A percentile compares a stretch with the other conserved stretches of the same genome.
phyloP scores from a whole-genome alignment of 2,329 filamentous ascomycete genomes.

The Stachybotrys chlorohalonatus region DNA sequence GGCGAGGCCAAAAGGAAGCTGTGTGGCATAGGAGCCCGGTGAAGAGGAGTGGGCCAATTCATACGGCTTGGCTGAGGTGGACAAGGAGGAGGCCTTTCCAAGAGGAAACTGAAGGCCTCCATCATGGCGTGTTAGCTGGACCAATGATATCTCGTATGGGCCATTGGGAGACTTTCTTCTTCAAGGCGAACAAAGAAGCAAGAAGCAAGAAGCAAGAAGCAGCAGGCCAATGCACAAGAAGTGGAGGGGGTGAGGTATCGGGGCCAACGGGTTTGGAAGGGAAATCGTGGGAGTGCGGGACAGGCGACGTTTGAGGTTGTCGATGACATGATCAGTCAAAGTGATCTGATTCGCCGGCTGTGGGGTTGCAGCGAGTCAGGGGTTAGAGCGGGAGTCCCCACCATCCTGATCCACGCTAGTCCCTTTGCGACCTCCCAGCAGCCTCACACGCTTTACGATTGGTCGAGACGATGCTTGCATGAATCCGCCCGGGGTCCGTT shows the following conservation, averaged over 20 bases:
- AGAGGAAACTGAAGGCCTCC: background rate
- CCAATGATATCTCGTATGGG: background rate
- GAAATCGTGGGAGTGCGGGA: slow-evolving; percentile 4
- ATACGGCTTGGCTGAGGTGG: background rate
- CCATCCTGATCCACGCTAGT: slow-evolving; percentile 8
- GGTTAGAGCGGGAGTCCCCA: slow-evolving; percentile 11
- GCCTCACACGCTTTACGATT: slow-evolving; percentile 1
- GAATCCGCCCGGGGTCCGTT: background rate
- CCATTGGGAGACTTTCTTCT: background rate
- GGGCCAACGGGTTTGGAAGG: slow-evolving; percentile 6
- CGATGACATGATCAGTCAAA: slow-evolving; percentile 8
- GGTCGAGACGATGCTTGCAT: background rate
- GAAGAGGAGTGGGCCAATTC: background rate
- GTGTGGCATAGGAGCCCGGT: slow-evolving; percentile 6
- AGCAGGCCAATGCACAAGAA: background rate
- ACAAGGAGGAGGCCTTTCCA: slow-evolving; percentile 6
- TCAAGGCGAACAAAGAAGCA: background rate
- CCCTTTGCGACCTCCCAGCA: slow-evolving; percentile 7
- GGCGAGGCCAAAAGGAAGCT: slow-evolving; percentile 7
- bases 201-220: background rate
- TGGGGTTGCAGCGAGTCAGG: slow-evolving; percentile 5
- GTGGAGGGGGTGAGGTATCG: background rate
- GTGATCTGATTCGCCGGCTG: slow-evolving; percentile 13
- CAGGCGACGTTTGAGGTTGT: slow-evolving; percentile 15
- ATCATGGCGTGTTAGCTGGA: background rate